Percentiles rank a stretch among this genome's conserved stretches.
Evolutionary conservation across 495 filamentous ascomycete genomes (phyloP).

Genomic region (Daldinia loculata): DNA sequence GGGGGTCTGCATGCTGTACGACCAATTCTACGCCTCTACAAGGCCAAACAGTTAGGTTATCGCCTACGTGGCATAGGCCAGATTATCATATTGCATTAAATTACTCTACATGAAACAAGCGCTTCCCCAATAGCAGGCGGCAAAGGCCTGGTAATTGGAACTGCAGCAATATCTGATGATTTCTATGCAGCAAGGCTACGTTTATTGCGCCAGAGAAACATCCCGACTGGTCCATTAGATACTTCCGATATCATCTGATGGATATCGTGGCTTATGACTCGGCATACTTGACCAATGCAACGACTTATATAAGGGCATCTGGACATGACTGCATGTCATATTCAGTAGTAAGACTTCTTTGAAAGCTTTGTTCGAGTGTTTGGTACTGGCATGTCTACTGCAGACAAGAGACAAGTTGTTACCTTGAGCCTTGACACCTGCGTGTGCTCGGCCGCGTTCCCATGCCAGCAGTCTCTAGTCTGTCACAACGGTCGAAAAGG

Average conservation of each 20-base stretch:
- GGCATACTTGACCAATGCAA: slow-evolving; percentile 24
- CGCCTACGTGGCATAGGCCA: slow-evolving; percentile 41
- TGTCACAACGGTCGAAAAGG: slow-evolving; percentile 7
- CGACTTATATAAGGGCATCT: slow-evolving; percentile 27
- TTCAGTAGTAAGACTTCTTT: slow-evolving; percentile 15
- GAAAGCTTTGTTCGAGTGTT: slow-evolving; percentile 1
- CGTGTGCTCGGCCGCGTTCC: slow-evolving; percentile 1
- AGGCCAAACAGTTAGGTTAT: slow-evolving; percentile 22
- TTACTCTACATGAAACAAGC: slow-evolving; percentile 44
- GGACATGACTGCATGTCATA: slow-evolving; percentile 31
- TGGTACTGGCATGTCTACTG: slow-evolving; percentile 2
- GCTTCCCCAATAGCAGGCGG: slow-evolving; percentile 35
- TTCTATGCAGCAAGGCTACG: slow-evolving; percentile 34
- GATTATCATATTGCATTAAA: slow-evolving; percentile 27
- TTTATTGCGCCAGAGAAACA: slow-evolving; percentile 22
- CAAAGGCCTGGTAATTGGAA: slow-evolving; percentile 33
- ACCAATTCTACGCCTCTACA: slow-evolving; percentile 10
- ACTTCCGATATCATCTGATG: slow-evolving; percentile 39
- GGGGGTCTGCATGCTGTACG: slow-evolving; percentile 7
- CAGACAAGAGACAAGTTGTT: not conserved
- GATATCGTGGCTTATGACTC: slow-evolving; percentile 12
- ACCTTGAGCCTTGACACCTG: slow-evolving; percentile 7
- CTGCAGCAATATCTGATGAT: slow-evolving; percentile 39
- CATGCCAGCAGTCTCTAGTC: slow-evolving; percentile 5
- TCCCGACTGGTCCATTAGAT: slow-evolving; percentile 31